Percentiles rank a stretch among this genome's conserved stretches.
phyloP scores from a whole-genome alignment of 2,329 filamentous ascomycete genomes.

The Alternaria infectoria region DNA sequence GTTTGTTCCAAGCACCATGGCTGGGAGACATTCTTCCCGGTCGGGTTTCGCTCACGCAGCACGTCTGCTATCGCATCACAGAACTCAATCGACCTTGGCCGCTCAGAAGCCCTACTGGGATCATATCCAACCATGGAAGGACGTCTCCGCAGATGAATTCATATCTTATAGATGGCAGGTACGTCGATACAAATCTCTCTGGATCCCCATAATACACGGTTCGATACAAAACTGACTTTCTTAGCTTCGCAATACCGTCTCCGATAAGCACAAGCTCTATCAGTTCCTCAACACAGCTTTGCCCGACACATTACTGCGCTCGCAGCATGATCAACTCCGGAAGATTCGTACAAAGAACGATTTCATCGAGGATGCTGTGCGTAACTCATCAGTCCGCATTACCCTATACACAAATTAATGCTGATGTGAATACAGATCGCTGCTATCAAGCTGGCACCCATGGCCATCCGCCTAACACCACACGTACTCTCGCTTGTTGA shows the following conservation, averaged over 20 bases:
- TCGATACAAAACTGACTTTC: not conserved
- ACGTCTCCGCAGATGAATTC: slow-evolving; percentile 58
- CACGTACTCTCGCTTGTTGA: slow-evolving; percentile 66
- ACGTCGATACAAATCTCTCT: slow-evolving; percentile 33
- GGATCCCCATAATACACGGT: not conserved
- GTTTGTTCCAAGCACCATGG: not conserved
- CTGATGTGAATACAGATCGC: slow-evolving; percentile 29
- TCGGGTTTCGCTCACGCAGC: not conserved
- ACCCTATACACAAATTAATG: not conserved
- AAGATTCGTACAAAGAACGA: slow-evolving; percentile 57
- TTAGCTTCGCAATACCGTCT: slow-evolving; percentile 60
- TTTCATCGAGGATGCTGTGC: slow-evolving; percentile 60
- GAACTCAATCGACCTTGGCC: slow-evolving; percentile 16
- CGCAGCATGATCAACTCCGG: slow-evolving; percentile 35
- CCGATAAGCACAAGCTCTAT: slow-evolving; percentile 55
- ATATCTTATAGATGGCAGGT: slow-evolving; percentile 63
- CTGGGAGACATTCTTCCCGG: slow-evolving; percentile 1
- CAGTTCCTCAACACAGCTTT: slow-evolving; percentile 59
- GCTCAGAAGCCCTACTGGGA: slow-evolving; percentile 56
- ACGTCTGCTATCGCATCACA: slow-evolving; percentile 3
- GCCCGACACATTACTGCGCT: slow-evolving; percentile 56
- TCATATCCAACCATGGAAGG: slow-evolving; percentile 57
- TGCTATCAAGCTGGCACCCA: slow-evolving; percentile 62
- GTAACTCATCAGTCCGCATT: not conserved
- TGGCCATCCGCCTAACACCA: slow-evolving; percentile 67